Evolutionary conservation across 2,329 filamentous ascomycete genomes (phyloP), one percentile per base, ranked within the genome.

Genomic region (Aurifilum marmelostoma): DNA sequence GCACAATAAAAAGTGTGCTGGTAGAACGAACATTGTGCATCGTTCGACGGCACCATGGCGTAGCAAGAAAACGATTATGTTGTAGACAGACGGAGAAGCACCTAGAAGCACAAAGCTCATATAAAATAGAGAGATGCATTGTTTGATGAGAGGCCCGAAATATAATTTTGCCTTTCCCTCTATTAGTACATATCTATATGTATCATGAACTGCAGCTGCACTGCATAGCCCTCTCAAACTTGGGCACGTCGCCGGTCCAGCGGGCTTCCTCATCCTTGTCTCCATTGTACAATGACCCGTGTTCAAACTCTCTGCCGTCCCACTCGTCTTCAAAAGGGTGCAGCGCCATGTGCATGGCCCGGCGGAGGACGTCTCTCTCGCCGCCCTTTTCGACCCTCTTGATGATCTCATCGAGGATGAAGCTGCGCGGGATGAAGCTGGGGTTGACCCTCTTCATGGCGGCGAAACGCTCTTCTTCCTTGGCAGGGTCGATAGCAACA

Each of bases 391-490:
- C 93, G 0, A 98, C 94, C 12, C 93, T 87, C 60, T 91, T 88
- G 73, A 99, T 98, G 18, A 99, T 79, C 79, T 99, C 96, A 77
- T 98, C 95, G 27, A 99, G 84, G 65, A 99, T 88, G 94, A 95
- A 99, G 24, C 92, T 90, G 61, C 94, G 88, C 0, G 96, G 93
- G 0, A 97, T 84, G 75, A 99, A 99, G 81, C 92, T 97, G 2
- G 96, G 96, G 76, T 99, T 99, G 29, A 94, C 91, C 34, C 82
- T 84, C 81, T 92, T 93, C 96, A 98, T 98, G 16, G 87, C 87
- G 39, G 76, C 79, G 69, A 89, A 87, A 71, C 95, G 85, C 74
- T 91, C 87, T 3, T 80, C 82, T 61, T 97, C 90, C 21, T 77
- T 75, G 1, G 77, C 81, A 2, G 77, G 76, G 0, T 79, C 74